Evolutionary conservation across 2,329 filamentous ascomycete species (phyloP), one percentile per base, ranked within the genome.

Genomic region (Penicillium sp.): DNA sequence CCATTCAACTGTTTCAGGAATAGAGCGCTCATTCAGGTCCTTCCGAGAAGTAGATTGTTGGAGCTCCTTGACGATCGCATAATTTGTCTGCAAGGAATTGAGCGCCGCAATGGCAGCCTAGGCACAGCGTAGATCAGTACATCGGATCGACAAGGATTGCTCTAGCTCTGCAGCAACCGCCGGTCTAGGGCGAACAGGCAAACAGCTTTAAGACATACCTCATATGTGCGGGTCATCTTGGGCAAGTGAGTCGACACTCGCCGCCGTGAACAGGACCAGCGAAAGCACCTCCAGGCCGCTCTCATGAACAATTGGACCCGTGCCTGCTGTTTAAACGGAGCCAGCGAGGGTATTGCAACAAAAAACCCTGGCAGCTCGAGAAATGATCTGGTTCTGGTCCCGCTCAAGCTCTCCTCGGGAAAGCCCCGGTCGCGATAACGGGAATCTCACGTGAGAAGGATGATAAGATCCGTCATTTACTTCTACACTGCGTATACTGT

Each of bases 1-100:
- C 84, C 85, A 94, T 51, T 79, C 76, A 17, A 81, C 69, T 76
- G 92, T 90, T 61, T 95, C 86, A 0, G 85, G 84, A 33, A 93
- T 80, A 5, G 88, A 84, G 37, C 72, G 72, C 32, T 80, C 72
- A 57, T 94, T 93, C 67, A 85, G 79, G 17, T 73, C 76, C 45
- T 80, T 70, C 13, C 86, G 84, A 12, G 82, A 83, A 60, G 38
- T 51, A 7, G 54, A 50, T 32, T 85, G 85, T 37, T 80, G 76
- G 35, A 92, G 80, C 34, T 82, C 80, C 59, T 94, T 80, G 12
- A 95, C 76, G 41, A 85, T 71, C 26, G 82, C 75, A 52, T 80
- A 82, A 62, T 95, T 95, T 38, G 84, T 83, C 55, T 90, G 84
- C 37, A 95, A 73, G 32, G 78, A 77, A 51, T 86, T 82, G 50